A percentile compares a stretch with the other conserved stretches of the same genome.
These are phyloP conservation scores for Bonnemaisonia californica DNA, from an alignment of 31 red algal genomes.

Conservation along the genomic window DNA sequence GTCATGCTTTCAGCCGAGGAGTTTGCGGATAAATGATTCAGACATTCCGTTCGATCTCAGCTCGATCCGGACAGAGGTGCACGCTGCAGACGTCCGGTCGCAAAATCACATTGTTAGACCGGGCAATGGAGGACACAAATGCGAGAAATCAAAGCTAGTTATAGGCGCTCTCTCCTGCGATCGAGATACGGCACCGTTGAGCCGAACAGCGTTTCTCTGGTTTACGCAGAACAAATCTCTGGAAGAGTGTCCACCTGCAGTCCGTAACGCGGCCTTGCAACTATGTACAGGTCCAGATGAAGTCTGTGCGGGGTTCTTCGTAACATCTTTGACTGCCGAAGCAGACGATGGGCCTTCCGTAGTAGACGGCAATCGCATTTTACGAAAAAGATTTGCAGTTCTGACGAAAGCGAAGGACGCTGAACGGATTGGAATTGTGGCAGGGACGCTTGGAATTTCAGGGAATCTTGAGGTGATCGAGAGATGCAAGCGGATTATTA, in stretches of 20 bases:
- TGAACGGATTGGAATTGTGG: slow-evolving; percentile 68
- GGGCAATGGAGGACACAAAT: neutral
- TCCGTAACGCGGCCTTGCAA: slow-evolving; percentile 48
- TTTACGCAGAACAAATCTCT: slow-evolving; percentile 12
- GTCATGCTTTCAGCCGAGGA: slow-evolving; percentile 27
- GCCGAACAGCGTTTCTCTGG: slow-evolving; percentile 47
- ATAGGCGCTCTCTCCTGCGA: slow-evolving; percentile 35
- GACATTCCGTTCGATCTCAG: slow-evolving; percentile 3
- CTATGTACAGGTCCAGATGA: slow-evolving; percentile 38
- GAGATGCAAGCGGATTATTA: slow-evolving; percentile 32
- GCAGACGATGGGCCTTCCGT: neutral
- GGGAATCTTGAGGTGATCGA: slow-evolving; percentile 52
- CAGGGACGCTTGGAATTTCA: slow-evolving; percentile 63
- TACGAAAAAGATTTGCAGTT: slow-evolving; percentile 51
- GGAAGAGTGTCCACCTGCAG: slow-evolving; percentile 10
- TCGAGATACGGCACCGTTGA: neutral
- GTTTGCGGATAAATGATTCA: slow-evolving; percentile 23
- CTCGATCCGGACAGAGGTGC: neutral
- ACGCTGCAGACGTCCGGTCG: slow-evolving; percentile 22
- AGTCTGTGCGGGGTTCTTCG: neutral
- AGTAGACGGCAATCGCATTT: slow-evolving; percentile 28
- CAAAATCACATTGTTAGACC: slow-evolving; percentile 19
- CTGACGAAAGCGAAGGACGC: slow-evolving; percentile 43
- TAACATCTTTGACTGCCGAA: neutral
- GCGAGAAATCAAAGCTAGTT: neutral